Percentiles rank a stretch among this genome's conserved stretches.
Evolutionary conservation across 495 filamentous ascomycete species (phyloP).

Genomic region (Lasiosphaeria hispida): DNA sequence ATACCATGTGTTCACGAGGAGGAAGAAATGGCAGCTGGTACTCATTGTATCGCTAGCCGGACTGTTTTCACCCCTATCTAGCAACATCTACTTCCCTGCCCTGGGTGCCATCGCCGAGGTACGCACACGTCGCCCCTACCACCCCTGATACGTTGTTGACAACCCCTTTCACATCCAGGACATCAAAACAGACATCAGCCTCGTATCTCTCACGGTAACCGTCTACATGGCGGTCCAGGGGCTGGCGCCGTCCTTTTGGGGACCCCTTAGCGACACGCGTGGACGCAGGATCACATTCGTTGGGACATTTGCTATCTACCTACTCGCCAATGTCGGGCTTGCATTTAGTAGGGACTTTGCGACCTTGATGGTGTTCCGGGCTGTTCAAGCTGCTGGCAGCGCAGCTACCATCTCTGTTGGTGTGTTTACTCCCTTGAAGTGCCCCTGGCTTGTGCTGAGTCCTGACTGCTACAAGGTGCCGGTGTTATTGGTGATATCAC

Average conservation of each 20-base stretch:
- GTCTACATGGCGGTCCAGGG: conserved; percentile 33
- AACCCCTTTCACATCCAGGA: conserved; percentile 1
- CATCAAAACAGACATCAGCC: conserved; percentile 12
- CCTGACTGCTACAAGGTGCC: conserved; percentile 30
- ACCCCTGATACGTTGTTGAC: not conserved
- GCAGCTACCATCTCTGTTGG: conserved; percentile 46
- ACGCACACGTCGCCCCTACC: not conserved
- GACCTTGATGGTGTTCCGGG: conserved; percentile 49
- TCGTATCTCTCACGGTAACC: conserved; percentile 28
- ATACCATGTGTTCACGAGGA: conserved; percentile 31
- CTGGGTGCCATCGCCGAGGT: conserved; percentile 25
- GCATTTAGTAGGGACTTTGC: conserved; percentile 49
- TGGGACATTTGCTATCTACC: conserved; percentile 50
- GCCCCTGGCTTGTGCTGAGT: not conserved
- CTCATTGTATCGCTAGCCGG: conserved; percentile 39
- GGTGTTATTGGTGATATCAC: conserved; percentile 55
- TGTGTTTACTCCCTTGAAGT: not conserved
- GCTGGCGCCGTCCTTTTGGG: conserved; percentile 29
- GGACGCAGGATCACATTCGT: conserved; percentile 43
- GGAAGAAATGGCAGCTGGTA: conserved; percentile 36
- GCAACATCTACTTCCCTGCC: conserved; percentile 39
- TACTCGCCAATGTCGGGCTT: conserved; percentile 51
- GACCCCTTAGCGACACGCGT: conserved; percentile 25
- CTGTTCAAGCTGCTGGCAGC: conserved; percentile 52
- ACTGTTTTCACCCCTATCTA: conserved; percentile 38